Conservation (phyloP, 169 alveolate species). For the Eimeria acervulina region DNA sequence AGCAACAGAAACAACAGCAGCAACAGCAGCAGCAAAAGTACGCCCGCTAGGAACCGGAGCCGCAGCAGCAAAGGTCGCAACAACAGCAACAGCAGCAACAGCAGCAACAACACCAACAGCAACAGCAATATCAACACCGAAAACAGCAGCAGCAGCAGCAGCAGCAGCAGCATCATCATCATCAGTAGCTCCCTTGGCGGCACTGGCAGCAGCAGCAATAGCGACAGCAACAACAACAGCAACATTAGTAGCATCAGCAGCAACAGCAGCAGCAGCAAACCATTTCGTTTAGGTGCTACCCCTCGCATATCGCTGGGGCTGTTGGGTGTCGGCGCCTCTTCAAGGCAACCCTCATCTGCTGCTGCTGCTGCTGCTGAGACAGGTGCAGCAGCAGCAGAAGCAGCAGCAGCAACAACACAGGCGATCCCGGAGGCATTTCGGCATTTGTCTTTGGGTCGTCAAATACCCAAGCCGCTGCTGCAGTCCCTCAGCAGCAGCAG, state of each 20-base stretch:
- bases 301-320: background rate
- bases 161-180: background rate
- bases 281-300: background rate
- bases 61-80: background rate
- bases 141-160: no score
- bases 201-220: background rate
- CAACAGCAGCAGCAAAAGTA: background rate
- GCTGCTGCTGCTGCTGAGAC: no score
- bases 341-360: background rate
- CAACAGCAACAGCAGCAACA: background rate
- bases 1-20: background rate
- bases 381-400: background rate
- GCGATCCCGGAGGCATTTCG: background rate
- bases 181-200: background rate
- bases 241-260: background rate
- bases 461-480: conserved; percentile 10
- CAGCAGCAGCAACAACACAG: no score
- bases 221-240: background rate
- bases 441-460: conserved; percentile 8
- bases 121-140: no score
- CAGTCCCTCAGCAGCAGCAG: background rate
- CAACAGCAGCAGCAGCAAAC: background rate
- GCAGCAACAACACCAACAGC: background rate
- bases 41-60: background rate
- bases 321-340: background rate